Conservation (phyloP, 768 basidiomycete species). For the Xerocomellus chrysenteron region DNA sequence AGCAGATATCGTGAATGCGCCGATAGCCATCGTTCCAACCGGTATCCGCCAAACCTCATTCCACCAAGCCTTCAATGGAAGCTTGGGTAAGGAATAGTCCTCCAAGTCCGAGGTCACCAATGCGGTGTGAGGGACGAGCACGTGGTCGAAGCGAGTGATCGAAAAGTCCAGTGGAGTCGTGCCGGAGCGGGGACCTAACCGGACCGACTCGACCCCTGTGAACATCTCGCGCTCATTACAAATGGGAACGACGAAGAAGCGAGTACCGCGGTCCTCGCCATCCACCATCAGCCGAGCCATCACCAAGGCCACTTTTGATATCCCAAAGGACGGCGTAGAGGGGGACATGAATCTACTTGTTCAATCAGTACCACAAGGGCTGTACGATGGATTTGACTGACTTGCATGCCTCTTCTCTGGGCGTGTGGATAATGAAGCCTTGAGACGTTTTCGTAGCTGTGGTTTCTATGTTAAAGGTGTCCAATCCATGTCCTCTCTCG, state of each 20-base stretch:
- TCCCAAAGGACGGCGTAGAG: conserved; percentile 50
- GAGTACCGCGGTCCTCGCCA: conserved; percentile 48
- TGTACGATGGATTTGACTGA: conserved; percentile 23
- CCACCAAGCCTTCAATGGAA: conserved; percentile 53
- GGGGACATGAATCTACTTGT: conserved; percentile 56
- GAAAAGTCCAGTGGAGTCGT: conserved; percentile 56
- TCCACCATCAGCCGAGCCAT: conserved; percentile 56
- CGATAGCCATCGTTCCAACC: conserved; percentile 52
- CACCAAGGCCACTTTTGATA: conserved; percentile 56
- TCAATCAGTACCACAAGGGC: neutral
- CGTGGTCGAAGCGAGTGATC: conserved; percentile 54
- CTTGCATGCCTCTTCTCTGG: conserved; percentile 59
- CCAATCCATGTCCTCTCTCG: too few relatives aligned
- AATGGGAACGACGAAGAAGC: conserved; percentile 56
- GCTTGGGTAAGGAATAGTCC: conserved; percentile 40
- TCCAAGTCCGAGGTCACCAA: conserved; percentile 46
- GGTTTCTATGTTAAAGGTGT: conserved; percentile 43
- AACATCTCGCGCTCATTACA: conserved; percentile 55
- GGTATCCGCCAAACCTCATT: conserved; percentile 54
- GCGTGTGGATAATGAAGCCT: conserved; percentile 56
- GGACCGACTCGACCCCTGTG: conserved; percentile 48
- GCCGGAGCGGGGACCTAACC: conserved; percentile 51
- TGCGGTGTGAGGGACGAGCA: conserved; percentile 49
- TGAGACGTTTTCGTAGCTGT: conserved; percentile 50
- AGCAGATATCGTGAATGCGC: conserved; percentile 49